Percentiles rank a stretch among this genome's conserved stretches.
phyloP scores from a whole-genome alignment of 1,284 basidiomycete genomes.

The Calocybe gambosa region DNA sequence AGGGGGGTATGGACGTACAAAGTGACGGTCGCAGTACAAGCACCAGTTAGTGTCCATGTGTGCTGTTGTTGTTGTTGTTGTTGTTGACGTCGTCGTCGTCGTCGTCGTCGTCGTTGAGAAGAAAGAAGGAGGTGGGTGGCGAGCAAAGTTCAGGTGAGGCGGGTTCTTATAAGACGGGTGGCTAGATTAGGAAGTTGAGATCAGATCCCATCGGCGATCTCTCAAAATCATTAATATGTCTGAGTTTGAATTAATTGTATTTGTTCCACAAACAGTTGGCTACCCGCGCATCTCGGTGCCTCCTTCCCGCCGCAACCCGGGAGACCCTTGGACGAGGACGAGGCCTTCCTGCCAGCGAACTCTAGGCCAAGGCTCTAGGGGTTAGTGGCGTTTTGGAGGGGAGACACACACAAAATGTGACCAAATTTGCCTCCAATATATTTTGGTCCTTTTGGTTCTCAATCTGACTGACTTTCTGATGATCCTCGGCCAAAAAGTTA shows the following conservation, averaged over 20 bases:
- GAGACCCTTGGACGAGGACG: neutral
- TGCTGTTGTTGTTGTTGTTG: constrained; percentile 28
- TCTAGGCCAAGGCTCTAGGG: neutral
- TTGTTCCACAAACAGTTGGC: neutral
- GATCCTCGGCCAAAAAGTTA: no score
- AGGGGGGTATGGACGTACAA: constrained; percentile 34
- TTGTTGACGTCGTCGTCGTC: no score
- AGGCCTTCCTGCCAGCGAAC: neutral
- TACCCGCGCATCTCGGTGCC: constrained; percentile 20
- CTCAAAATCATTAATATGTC: neutral
- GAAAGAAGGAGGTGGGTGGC: neutral
- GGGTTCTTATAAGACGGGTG: neutral
- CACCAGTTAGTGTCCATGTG: constrained; percentile 71
- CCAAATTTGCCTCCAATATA: neutral
- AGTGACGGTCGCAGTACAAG: constrained; percentile 49
- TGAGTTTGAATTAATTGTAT: constrained; percentile 10
- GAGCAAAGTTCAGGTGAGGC: neutral
- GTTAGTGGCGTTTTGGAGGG: neutral
- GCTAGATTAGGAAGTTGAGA: neutral
- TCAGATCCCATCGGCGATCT: constrained; percentile 12
- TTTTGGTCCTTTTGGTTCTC: no score
- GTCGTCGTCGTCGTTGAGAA: constrained; percentile 2
- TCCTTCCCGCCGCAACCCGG: constrained; percentile 6
- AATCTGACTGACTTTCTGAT: neutral
- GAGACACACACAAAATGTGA: neutral